Conservation (phyloP, 2,329 filamentous ascomycete genomes). For the Raffaelea arxii region DNA sequence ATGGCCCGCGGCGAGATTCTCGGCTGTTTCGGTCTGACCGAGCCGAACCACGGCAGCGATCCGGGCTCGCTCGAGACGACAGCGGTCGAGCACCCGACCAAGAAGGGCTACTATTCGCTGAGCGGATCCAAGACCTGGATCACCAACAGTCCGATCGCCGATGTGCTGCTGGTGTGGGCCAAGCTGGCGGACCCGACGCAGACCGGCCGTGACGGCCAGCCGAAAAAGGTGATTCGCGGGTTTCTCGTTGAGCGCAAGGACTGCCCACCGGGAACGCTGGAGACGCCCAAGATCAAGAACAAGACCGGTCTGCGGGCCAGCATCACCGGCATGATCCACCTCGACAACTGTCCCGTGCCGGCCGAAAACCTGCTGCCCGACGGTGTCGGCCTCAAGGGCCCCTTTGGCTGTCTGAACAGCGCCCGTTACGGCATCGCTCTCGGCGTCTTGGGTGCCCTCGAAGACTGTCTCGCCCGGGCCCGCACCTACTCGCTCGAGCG, state of each 20-base stretch:
- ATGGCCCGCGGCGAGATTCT: constrained; percentile 70
- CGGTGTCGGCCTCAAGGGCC: constrained; percentile 76
- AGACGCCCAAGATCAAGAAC: constrained; percentile 86
- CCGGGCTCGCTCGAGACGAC: constrained; percentile 77
- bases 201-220: constrained; percentile 4
- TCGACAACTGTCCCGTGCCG: constrained; percentile 83
- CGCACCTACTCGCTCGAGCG: constrained; percentile 84
- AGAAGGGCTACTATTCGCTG: constrained; percentile 65
- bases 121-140: constrained; percentile 84
- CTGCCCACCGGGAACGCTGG: constrained; percentile 79
- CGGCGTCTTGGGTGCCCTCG: constrained; percentile 86
- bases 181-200: constrained; percentile 74
- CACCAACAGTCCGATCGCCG: constrained; percentile 78
- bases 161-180: constrained; percentile 80
- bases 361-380: constrained; percentile 90
- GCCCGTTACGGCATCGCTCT: constrained; percentile 90
- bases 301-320: constrained; percentile 91
- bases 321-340: constrained; percentile 95
- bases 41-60: constrained; percentile 82
- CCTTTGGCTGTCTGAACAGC: constrained; percentile 90
- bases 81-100: constrained; percentile 66
- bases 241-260: constrained; percentile 81
- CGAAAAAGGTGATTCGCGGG: constrained; percentile 54
- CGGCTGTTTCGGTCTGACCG: constrained; percentile 76
- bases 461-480: constrained; percentile 77